Evolutionary conservation across 257 asterid species (phyloP).

Genomic region (Craterostigma plantagineum): DNA sequence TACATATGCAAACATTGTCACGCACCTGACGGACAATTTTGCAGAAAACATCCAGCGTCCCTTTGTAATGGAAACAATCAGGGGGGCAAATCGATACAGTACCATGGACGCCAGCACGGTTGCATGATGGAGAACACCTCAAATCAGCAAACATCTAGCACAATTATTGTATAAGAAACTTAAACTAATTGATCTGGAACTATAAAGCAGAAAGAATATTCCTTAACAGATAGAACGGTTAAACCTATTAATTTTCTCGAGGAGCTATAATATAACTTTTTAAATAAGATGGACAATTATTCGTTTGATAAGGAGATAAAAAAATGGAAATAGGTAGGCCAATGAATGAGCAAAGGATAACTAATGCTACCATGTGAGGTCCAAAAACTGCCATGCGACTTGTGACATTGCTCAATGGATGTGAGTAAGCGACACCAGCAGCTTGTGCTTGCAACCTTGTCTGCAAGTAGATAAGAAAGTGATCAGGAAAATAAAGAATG

Average conservation of each 20-base stretch:
- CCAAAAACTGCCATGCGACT: slow-evolving; percentile 90
- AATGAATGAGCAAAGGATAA: too few relatives aligned
- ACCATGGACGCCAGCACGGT: slow-evolving; percentile 96
- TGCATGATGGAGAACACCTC: slow-evolving; percentile 91
- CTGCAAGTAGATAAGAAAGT: slow-evolving; percentile 14
- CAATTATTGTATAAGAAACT: slow-evolving; percentile 7
- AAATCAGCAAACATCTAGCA: slow-evolving; percentile 91
- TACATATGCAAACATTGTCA: neutral
- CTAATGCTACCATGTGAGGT: slow-evolving; percentile 90
- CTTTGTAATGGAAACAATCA: slow-evolving; percentile 90
- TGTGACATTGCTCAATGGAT: slow-evolving; percentile 72
- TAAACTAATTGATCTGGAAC: slow-evolving; percentile 1
- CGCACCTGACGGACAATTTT: slow-evolving; percentile 2
- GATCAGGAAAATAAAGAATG: slow-evolving; percentile 1
- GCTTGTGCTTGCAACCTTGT: slow-evolving; percentile 97
- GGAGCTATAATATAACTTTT: slow-evolving; percentile 1
- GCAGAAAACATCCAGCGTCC: slow-evolving; percentile 69
- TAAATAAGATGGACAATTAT: slow-evolving; percentile 1
- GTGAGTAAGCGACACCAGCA: slow-evolving; percentile 71
- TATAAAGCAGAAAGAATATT: neutral
- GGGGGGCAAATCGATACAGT: slow-evolving; percentile 75
- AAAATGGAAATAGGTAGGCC: neutral
- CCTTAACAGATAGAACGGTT: neutral
- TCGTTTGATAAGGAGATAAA: slow-evolving; percentile 1
- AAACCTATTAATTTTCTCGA: neutral